Evolutionary conservation across 148 eudicot genomes (phyloP).

Genomic region (Rhododendron mucronatum): DNA sequence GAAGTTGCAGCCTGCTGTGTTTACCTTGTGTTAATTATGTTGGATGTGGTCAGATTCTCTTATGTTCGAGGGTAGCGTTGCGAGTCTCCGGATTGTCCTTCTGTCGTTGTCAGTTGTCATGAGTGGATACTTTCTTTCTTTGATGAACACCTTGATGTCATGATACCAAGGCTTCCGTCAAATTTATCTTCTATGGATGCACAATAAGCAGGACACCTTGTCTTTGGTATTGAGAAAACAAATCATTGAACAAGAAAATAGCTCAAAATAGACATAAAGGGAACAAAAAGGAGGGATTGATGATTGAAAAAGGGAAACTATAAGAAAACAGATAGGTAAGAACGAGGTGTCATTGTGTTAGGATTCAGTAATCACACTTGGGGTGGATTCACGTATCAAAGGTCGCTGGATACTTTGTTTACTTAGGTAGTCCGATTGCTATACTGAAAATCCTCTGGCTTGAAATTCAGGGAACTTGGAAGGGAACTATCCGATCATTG

Average conservation of each 20-base stretch:
- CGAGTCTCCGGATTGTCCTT: not conserved
- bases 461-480: not conserved
- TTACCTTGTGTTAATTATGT: too few relatives aligned
- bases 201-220: not conserved
- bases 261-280: not conserved
- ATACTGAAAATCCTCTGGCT: not conserved
- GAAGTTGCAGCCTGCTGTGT: too few relatives aligned
- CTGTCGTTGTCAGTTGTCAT: not conserved
- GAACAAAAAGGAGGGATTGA: not conserved
- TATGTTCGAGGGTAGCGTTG: not conserved
- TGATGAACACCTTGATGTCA: not conserved
- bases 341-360: not conserved
- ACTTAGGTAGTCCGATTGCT: not conserved
- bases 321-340: not conserved
- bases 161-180: not conserved
- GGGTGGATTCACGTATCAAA: not conserved
- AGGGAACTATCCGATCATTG: not conserved
- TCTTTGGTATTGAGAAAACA: not conserved
- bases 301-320: not conserved
- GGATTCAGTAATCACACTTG: not conserved
- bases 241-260: not conserved
- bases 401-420: not conserved
- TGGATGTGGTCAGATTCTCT: too few relatives aligned
- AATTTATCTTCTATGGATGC: not conserved
- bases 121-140: not conserved